A percentile compares a stretch with the other conserved stretches of the same genome.
These are phyloP conservation scores for Rubia yunnanensis DNA, from an alignment of 257 asterid species.

Conservation along the genomic window DNA sequence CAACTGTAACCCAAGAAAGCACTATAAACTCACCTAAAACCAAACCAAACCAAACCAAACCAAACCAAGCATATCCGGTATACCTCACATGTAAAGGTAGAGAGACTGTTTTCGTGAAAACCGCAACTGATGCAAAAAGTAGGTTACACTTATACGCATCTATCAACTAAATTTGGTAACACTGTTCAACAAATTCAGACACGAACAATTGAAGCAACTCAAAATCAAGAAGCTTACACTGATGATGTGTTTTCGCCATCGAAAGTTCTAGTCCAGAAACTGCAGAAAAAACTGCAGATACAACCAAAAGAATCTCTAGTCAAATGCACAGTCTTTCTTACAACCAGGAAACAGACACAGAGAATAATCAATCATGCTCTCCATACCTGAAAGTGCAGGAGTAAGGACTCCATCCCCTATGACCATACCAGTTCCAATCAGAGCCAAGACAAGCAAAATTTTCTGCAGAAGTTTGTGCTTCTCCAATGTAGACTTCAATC, in stretches of 20 bases:
- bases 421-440: constrained; percentile 96
- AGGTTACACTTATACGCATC: background rate
- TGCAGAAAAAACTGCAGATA: constrained; percentile 84
- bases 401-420: constrained; percentile 97
- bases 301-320: constrained; percentile 12
- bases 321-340: background rate
- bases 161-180: background rate
- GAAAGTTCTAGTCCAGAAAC: constrained; percentile 94
- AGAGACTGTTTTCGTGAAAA: background rate
- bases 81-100: background rate
- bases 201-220: background rate
- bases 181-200: background rate
- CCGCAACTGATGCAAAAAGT: background rate
- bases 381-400: constrained; percentile 85
- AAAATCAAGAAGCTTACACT: constrained; percentile 48
- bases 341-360: background rate
- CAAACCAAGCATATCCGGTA: background rate
- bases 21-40: background rate
- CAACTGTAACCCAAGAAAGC: background rate
- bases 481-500: constrained; percentile 65
- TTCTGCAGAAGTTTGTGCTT: constrained; percentile 53
- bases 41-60: background rate
- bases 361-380: background rate
- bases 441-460: constrained; percentile 65
- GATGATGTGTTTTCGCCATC: constrained; percentile 70